phyloP scores from a whole-genome alignment of 2,329 filamentous ascomycete species.

The Aureobasidium sp. region DNA sequence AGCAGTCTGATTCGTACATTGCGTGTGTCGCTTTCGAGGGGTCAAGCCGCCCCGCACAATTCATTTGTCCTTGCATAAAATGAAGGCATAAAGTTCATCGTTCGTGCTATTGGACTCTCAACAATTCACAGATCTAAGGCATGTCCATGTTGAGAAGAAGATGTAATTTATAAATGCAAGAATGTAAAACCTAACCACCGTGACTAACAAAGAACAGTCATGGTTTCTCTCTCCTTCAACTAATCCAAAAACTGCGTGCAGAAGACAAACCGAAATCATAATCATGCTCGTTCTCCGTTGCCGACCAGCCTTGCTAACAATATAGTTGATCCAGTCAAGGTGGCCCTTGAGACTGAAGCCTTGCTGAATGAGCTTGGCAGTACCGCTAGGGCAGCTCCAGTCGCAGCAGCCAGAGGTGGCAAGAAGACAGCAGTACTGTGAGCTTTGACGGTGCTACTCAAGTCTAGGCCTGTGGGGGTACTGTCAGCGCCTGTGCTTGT shows the following conservation, averaged over 20 bases:
- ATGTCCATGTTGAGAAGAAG: neutral
- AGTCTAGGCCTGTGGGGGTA: conserved; percentile 2
- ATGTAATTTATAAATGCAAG: neutral
- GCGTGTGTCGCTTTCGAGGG: neutral
- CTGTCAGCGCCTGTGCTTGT: conserved; percentile 1
- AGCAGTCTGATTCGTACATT: neutral
- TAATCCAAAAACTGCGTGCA: neutral
- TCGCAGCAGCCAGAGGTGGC: conserved; percentile 24
- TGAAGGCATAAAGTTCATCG: neutral
- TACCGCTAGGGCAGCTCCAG: conserved; percentile 22
- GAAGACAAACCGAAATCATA: neutral
- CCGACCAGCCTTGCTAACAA: conserved; percentile 11
- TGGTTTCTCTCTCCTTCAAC: neutral
- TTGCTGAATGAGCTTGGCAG: conserved; percentile 22
- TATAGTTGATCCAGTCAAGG: conserved; percentile 29
- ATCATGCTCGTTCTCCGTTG: neutral
- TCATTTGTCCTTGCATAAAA: neutral
- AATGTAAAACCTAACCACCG: conserved; percentile 9
- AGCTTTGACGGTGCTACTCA: conserved; percentile 24
- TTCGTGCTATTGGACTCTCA: neutral
- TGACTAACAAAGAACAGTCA: neutral
- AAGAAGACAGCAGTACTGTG: conserved; percentile 27
- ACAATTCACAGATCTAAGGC: neutral
- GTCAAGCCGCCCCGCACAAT: neutral
- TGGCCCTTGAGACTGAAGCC: conserved; percentile 27